These are phyloP conservation scores for Gossypium stocksii DNA, from an alignment of 345 rosid genomes.

Conservation along the genomic window DNA sequence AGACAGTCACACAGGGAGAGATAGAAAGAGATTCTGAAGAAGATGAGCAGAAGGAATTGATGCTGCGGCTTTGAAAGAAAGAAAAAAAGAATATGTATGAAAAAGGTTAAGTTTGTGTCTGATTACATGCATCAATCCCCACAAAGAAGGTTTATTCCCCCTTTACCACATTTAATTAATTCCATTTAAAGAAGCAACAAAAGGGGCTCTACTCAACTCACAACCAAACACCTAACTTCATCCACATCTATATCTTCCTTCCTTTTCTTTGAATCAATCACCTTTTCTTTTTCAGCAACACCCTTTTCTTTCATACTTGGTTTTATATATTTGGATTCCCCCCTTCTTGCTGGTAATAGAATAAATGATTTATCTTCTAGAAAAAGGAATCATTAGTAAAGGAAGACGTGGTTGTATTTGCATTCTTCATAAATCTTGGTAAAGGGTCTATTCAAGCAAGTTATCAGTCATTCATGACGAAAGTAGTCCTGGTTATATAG, in stretches of 20 bases:
- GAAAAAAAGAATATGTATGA: slow-evolving; percentile 27
- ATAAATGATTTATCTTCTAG: neutral
- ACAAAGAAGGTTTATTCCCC: slow-evolving; percentile 30
- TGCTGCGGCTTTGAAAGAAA: slow-evolving; percentile 20
- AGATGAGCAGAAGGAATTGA: slow-evolving; percentile 33
- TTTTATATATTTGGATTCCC: neutral
- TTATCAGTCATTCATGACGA: no score
- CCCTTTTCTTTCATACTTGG: no score
- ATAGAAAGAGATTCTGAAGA: no score
- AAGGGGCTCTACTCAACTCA: no score
- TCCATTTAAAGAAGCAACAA: no score
- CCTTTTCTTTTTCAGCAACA: no score
- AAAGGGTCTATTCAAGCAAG: neutral
- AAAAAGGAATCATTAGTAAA: neutral
- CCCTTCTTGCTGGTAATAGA: neutral
- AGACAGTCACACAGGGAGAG: neutral
- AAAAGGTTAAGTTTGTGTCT: slow-evolving; percentile 33
- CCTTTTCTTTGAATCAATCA: no score
- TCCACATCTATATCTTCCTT: no score
- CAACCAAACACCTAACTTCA: no score
- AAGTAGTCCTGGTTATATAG: no score
- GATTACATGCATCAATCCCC: slow-evolving; percentile 38
- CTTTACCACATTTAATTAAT: slow-evolving; percentile 14
- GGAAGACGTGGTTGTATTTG: neutral
- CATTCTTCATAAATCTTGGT: neutral